phyloP scores from a whole-genome alignment of 2,329 filamentous ascomycete genomes.

The Cyanodermella asteris region DNA sequence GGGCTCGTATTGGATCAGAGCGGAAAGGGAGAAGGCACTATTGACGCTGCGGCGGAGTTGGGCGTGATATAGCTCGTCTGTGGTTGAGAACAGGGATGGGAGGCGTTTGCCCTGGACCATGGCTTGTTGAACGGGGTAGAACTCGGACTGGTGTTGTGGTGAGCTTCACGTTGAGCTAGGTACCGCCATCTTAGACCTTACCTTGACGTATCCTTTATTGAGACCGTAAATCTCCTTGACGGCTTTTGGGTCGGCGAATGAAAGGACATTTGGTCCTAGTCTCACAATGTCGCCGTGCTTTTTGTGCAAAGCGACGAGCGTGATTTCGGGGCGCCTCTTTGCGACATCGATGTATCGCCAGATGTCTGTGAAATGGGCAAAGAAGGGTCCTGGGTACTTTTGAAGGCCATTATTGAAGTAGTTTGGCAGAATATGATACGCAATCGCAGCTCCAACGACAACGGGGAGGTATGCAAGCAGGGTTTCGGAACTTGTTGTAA shows the following conservation, averaged over 20 bases:
- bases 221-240: constrained; percentile 60
- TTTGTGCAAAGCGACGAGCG: constrained; percentile 44
- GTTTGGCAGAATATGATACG: too few species aligned
- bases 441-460: too few species aligned
- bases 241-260: constrained; percentile 51
- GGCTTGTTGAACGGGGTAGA: constrained; percentile 59
- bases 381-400: constrained; percentile 48
- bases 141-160: constrained; percentile 42
- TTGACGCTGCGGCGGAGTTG: constrained; percentile 56
- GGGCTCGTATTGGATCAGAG: constrained; percentile 57
- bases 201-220: constrained; percentile 64
- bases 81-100: constrained; percentile 55
- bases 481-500: too few species aligned
- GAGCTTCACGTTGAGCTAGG: constrained; percentile 4
- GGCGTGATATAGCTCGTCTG: constrained; percentile 52
- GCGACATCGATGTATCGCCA: constrained; percentile 55
- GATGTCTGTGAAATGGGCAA: constrained; percentile 48
- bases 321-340: constrained; percentile 41
- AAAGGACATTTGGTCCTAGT: constrained; percentile 50
- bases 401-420: constrained; percentile 36
- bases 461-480: too few species aligned
- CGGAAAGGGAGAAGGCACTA: constrained; percentile 55
- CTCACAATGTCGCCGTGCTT: constrained; percentile 55
- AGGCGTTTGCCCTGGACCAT: constrained; percentile 45
- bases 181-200: constrained; percentile 12